Conservation (phyloP, 139 green algal genomes). For the Chlorella sp. region DNA sequence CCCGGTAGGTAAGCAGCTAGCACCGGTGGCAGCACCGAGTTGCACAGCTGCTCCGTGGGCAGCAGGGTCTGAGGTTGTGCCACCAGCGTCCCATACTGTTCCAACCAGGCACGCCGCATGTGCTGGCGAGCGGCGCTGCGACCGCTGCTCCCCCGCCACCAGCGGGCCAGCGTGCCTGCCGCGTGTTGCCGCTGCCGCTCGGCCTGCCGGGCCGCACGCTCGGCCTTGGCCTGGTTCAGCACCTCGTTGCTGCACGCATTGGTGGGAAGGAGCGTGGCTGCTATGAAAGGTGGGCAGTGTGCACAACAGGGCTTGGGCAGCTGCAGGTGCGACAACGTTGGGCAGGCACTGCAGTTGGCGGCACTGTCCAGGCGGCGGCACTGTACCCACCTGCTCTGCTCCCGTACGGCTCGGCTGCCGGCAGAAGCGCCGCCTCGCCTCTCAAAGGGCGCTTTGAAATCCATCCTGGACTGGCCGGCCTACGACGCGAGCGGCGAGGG, state of each 20-base stretch:
- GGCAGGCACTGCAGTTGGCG: neutral
- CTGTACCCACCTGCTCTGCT: slow-evolving; percentile 11
- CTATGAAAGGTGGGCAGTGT: neutral
- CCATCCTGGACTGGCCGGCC: no score
- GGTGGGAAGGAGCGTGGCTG: neutral
- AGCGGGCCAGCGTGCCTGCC: neutral
- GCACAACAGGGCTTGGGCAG: neutral
- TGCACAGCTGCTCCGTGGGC: neutral
- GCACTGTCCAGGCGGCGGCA: neutral
- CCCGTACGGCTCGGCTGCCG: neutral
- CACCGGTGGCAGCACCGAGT: slow-evolving; percentile 9
- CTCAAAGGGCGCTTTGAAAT: no score
- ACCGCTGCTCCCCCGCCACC: neutral
- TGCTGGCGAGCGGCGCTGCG: neutral
- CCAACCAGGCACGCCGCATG: slow-evolving; percentile 24
- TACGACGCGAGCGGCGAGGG: no score
- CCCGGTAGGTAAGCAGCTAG: slow-evolving; percentile 26
- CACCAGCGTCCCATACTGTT: neutral
- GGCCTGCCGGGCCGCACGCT: slow-evolving; percentile 4
- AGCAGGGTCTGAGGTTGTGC: slow-evolving; percentile 3
- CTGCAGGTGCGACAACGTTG: neutral
- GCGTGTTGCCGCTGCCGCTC: slow-evolving; percentile 15
- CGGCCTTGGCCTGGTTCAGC: slow-evolving; percentile 24
- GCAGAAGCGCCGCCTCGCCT: no score
- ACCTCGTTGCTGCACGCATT: slow-evolving; percentile 10